Evolutionary conservation across 169 alveolate genomes (phyloP).

Genomic region (Eimeria acervulina): DNA sequence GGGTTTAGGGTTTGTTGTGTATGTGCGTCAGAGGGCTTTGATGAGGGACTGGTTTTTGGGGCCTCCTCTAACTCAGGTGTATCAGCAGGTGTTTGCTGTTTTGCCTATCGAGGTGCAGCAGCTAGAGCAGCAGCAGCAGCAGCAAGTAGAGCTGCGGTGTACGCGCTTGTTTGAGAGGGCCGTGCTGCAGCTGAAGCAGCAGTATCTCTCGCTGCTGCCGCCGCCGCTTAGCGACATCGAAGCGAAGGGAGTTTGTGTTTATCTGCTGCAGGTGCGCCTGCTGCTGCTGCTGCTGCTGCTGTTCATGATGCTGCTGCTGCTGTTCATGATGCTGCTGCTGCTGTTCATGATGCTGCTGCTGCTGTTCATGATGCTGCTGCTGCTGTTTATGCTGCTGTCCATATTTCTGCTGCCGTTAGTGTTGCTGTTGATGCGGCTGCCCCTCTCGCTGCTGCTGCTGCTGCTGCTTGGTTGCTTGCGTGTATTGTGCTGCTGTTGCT

Average conservation of each 20-base stretch:
- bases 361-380: not conserved
- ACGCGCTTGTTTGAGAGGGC: slow-evolving; percentile 40
- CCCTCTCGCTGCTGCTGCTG: slow-evolving; percentile 30
- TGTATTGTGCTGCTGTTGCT: slow-evolving; percentile 17
- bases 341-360: not conserved
- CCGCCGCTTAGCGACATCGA: slow-evolving; percentile 46
- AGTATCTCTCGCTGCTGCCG: slow-evolving; percentile 45
- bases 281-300: slow-evolving; percentile 46
- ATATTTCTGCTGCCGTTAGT: too few species aligned
- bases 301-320: slow-evolving; percentile 19
- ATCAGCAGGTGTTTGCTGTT: slow-evolving; percentile 50
- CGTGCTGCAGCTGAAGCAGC: slow-evolving; percentile 60
- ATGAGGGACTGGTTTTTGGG: slow-evolving; percentile 25
- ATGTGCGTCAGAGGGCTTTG: not conserved
- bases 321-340: not conserved
- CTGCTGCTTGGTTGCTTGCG: too few species aligned
- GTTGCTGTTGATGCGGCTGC: not conserved
- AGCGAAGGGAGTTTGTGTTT: slow-evolving; percentile 2
- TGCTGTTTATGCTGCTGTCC: not conserved
- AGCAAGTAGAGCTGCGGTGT: not conserved
- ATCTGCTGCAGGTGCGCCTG: slow-evolving; percentile 39
- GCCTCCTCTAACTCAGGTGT: not conserved
- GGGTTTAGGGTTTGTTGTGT: slow-evolving; percentile 35
- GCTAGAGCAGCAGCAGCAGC: slow-evolving; percentile 55
- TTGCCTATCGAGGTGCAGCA: slow-evolving; percentile 61